Conservation (phyloP, 768 basidiomycete genomes). For the Pholiota conissans region DNA sequence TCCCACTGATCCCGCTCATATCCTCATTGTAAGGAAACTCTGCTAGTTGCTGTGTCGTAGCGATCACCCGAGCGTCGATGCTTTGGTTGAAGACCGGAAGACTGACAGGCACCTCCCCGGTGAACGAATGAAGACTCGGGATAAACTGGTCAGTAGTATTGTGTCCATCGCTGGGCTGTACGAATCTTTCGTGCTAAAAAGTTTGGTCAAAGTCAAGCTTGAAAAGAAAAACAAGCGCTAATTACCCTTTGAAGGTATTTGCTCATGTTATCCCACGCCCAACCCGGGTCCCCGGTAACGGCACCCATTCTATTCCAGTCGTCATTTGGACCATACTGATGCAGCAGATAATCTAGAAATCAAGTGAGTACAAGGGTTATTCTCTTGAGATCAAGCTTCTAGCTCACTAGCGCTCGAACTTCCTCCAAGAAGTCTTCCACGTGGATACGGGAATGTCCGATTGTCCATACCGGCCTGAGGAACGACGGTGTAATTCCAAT, state of each 20-base stretch:
- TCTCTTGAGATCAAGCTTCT: too few species aligned
- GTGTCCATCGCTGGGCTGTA: conserved; percentile 35
- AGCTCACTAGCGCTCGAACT: conserved; percentile 1
- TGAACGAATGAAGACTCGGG: conserved; percentile 33
- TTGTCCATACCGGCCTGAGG: not conserved
- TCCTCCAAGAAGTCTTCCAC: conserved; percentile 1
- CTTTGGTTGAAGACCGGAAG: conserved; percentile 28
- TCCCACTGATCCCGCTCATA: conserved; percentile 27
- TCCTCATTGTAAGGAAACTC: conserved; percentile 37
- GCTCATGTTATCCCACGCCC: conserved; percentile 36
- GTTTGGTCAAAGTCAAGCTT: not conserved
- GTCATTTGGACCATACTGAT: conserved; percentile 33
- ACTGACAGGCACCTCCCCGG: conserved; percentile 32
- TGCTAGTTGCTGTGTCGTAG: conserved; percentile 30
- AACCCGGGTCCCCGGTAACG: conserved; percentile 34
- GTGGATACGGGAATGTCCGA: conserved; percentile 3
- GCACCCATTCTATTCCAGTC: conserved; percentile 37
- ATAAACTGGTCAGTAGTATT: conserved; percentile 35
- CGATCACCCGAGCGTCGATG: conserved; percentile 35
- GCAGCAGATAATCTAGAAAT: conserved; percentile 32
- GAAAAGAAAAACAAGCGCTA: not conserved
- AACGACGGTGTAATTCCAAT: conserved; percentile 5
- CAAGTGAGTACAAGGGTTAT: not conserved
- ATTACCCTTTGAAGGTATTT: conserved; percentile 32
- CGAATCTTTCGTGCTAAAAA: conserved; percentile 35